Percentiles rank a stretch among this genome's conserved stretches.
Conservation (phyloP, 352 stramenopile genomes). For the Phytopythium helicoides region DNA sequence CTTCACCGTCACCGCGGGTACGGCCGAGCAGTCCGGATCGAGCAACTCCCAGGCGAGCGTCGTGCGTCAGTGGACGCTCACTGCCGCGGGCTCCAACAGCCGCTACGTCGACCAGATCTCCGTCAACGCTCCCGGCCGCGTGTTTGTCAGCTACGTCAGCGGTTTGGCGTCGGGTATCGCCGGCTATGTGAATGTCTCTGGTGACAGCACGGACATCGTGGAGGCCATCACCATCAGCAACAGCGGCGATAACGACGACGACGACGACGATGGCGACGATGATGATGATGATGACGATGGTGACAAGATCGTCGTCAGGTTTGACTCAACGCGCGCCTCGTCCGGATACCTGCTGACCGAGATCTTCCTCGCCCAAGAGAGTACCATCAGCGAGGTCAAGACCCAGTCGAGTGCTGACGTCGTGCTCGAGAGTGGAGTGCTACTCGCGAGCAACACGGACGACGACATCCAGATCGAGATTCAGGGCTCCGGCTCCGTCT, state of each 20-base stretch:
- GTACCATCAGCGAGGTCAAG: no score
- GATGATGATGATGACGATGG: conserved; percentile 16
- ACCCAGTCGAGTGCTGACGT: no score
- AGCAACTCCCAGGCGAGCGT: no score
- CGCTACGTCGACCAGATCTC: conserved; percentile 21
- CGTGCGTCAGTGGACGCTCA: conserved; percentile 28
- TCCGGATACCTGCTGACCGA: no score
- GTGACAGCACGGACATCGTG: conserved; percentile 11
- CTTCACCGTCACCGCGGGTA: conserved; percentile 16
- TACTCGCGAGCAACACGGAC: no score
- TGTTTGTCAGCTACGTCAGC: conserved; percentile 25
- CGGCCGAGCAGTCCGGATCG: conserved; percentile 15
- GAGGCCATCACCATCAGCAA: conserved; percentile 20
- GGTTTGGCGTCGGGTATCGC: conserved; percentile 13
- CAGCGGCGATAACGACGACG: conserved; percentile 14
- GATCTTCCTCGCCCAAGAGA: no score
- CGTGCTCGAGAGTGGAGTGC: no score
- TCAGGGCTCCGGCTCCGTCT: no score
- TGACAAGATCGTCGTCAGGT: conserved; percentile 21
- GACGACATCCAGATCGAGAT: no score
- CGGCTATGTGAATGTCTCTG: conserved; percentile 31
- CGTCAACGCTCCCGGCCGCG: conserved; percentile 17
- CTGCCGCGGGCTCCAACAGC: conserved; percentile 7
- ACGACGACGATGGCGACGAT: conserved; percentile 18
- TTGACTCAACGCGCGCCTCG: no score